A percentile compares a stretch with the other conserved stretches of the same genome.
Conservation (phyloP, 1,284 basidiomycete genomes). For the Puccinia hordei region DNA sequence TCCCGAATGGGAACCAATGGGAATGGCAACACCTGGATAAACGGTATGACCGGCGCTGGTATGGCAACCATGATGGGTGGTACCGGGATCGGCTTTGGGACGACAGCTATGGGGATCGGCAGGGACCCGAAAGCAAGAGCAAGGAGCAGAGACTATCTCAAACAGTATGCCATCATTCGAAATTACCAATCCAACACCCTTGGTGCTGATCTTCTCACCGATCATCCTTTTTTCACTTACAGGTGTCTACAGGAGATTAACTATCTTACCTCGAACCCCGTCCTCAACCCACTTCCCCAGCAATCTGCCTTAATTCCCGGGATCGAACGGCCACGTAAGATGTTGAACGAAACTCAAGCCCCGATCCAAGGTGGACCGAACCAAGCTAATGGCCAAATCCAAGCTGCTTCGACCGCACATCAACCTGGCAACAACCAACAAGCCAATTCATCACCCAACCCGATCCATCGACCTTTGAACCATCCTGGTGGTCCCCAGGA, state of each 20-base stretch:
- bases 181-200: neutral
- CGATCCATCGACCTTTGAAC: constrained; percentile 31
- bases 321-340: constrained; percentile 55
- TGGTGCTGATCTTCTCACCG: neutral
- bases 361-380: constrained; percentile 8
- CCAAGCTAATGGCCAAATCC: neutral
- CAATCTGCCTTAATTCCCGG: constrained; percentile 55
- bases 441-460: constrained; percentile 20
- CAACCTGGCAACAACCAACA: constrained; percentile 15
- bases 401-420: neutral
- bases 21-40: constrained; percentile 24
- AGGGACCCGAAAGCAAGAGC: constrained; percentile 92
- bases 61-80: constrained; percentile 62
- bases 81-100: constrained; percentile 33
- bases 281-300: constrained; percentile 86
- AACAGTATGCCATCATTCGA: constrained; percentile 71
- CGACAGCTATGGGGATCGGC: constrained; percentile 69
- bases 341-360: constrained; percentile 52
- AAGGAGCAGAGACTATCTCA: constrained; percentile 91
- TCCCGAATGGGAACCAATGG: constrained; percentile 55
- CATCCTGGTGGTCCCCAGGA: constrained; percentile 28
- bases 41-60: constrained; percentile 63
- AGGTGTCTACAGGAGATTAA: constrained; percentile 96
- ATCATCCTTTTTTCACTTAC: constrained; percentile 22
- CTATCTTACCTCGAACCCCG: constrained; percentile 92